Base-by-base conservation (phyloP, 352 stramenopile genomes). In the Globisporangium emineosum region DNA sequence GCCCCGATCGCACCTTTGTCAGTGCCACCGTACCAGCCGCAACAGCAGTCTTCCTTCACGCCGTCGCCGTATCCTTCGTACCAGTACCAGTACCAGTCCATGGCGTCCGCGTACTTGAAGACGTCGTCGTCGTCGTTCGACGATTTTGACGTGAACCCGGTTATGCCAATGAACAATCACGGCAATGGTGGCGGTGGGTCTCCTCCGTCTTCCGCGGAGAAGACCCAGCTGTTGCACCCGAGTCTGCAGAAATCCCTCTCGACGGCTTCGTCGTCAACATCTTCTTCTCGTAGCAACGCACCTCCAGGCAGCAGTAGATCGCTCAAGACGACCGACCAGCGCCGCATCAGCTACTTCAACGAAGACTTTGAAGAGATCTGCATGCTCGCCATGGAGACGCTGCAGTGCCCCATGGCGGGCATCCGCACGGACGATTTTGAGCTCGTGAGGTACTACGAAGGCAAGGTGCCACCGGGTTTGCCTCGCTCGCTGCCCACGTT, bases 301-400 rank as follows among this genome's bases (percentile, higher is more conserved):
- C 61, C 54, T 63, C 55, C 55, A 65, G 71, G 55, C 77, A 84
- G 72, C 78, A 79, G 57, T 37, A 62, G 64, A 25, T 37, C 30
- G 27, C 35, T 76, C 68, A n/a, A 62, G 69, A 27, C 54, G 27
- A 53, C 30, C 15, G 25, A 59, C 21, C 37, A 69, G 51, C 79
- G 80, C 51, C 86, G 86, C 10, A 90, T 91, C 30, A 75, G 88
- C 66, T 96, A 90, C 66, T 91, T 96, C 68, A 96, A 96, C 65
- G 86, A 92, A 45, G 88, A 96, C 58, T 90, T 96, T 66, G 85
- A 91, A 33, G 86, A 96, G 68, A 94, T 96, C 53, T 96, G 88
- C 53, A 81, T 92, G 76, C 69, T 94, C 23, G 88, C 88, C 2
- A 96, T 96, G 88, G 79, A 96, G 67, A 93, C 81, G 55, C 72